These are phyloP conservation scores for Coemansia sp. DNA, from an alignment of 192 early-diverging fungal species.

Conservation along the genomic window DNA sequence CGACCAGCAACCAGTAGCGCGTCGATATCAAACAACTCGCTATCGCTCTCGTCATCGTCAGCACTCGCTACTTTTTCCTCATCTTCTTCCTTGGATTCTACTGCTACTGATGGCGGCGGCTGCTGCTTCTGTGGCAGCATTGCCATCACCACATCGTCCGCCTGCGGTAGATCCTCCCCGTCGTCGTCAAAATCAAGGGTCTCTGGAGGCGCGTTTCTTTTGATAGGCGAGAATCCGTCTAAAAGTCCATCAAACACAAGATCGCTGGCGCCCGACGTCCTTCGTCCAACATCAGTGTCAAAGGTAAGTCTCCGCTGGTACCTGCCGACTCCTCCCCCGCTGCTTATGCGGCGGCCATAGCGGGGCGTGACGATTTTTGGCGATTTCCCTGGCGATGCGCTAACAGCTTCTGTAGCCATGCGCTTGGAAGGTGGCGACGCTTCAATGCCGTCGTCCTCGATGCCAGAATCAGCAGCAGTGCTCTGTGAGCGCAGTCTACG, in stretches of 20 bases:
- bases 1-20: slow-evolving; percentile 6
- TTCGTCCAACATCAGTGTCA: not conserved
- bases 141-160: not conserved
- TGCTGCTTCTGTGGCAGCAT: not conserved
- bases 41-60: not conserved
- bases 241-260: slow-evolving; percentile 32
- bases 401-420: not conserved
- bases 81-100: not conserved
- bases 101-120: no score
- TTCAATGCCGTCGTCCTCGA: not conserved
- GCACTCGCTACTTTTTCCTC: not conserved
- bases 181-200: slow-evolving; percentile 4
- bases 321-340: not conserved
- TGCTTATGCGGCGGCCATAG: slow-evolving; percentile 26
- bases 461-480: not conserved
- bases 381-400: slow-evolving; percentile 4
- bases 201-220: slow-evolving; percentile 10
- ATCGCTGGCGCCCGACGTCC: slow-evolving; percentile 1
- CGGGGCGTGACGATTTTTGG: slow-evolving; percentile 11
- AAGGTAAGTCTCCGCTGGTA: not conserved
- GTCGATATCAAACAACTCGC: slow-evolving; percentile 23
- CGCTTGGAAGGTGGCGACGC: not conserved
- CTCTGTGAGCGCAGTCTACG: not conserved
- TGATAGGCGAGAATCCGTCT: slow-evolving; percentile 46
- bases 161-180: not conserved